Evolutionary conservation across 768 basidiomycete species (phyloP).

Genomic region (Lactarius indigo): DNA sequence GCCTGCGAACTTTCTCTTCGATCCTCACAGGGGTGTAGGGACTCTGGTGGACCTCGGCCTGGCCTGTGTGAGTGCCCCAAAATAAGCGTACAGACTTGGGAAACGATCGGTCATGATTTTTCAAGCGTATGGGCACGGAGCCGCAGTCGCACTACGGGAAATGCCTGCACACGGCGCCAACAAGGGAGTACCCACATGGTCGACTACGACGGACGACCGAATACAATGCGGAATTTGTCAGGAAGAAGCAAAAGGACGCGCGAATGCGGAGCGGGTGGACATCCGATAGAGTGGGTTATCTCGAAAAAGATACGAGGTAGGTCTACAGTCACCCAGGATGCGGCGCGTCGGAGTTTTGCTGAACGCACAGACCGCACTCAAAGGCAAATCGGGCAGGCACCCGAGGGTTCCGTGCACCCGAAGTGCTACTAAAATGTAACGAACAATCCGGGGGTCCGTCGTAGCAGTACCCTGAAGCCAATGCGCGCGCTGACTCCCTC

Average conservation of each 20-base stretch:
- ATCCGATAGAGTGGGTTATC: slow-evolving; percentile 75
- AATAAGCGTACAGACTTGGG: neutral
- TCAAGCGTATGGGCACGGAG: slow-evolving; percentile 47
- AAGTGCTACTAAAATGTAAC: slow-evolving; percentile 91
- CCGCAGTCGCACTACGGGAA: slow-evolving; percentile 43
- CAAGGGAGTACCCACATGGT: slow-evolving; percentile 66
- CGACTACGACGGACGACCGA: slow-evolving; percentile 42
- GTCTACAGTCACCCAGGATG: slow-evolving; percentile 13
- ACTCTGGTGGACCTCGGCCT: slow-evolving; percentile 94
- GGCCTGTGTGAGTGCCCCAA: slow-evolving; percentile 64
- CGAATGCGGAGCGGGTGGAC: slow-evolving; percentile 48
- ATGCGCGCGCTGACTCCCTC: slow-evolving; percentile 15
- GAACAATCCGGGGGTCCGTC: slow-evolving; percentile 85
- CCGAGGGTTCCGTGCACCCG: slow-evolving; percentile 93
- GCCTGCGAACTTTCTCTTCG: slow-evolving; percentile 95
- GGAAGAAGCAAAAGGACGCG: slow-evolving; percentile 57
- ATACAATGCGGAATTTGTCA: slow-evolving; percentile 48
- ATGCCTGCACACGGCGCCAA: slow-evolving; percentile 78
- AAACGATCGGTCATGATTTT: neutral
- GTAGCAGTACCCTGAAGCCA: neutral
- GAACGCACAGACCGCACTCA: slow-evolving; percentile 56
- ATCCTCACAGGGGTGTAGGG: slow-evolving; percentile 77
- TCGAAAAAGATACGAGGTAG: slow-evolving; percentile 69
- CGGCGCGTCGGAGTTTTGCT: slow-evolving; percentile 2
- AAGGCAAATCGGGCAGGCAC: slow-evolving; percentile 98